Evolutionary conservation across 129 eudicot genomes (phyloP), one percentile per base, ranked within the genome.

Genomic region (Arctium minus): DNA sequence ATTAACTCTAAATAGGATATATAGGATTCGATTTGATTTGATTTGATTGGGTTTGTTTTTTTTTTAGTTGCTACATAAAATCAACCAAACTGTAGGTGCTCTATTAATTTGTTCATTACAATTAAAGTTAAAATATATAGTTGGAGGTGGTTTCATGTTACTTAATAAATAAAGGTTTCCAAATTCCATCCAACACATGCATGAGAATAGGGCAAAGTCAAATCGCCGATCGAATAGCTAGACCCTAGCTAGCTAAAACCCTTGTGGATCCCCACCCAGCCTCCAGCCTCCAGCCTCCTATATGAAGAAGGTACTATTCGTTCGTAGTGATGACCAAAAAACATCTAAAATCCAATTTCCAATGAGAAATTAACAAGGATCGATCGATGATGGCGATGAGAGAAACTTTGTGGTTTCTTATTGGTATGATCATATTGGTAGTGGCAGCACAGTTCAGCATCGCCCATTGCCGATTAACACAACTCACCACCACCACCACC

Each of bases 381-480:
- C 50, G 32, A 76, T 44, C 3, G 27, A 22, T 22, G 27, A 30
- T 15, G 50, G 37, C 22, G 6, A 77, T 77, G 48, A 77, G 53
- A 64, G 81, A 62, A 22, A 36, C 46, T 5, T 22, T 62, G 2
- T 77, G 27, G 62, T n/a, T 77, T 77, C 53, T 62, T 36, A 62
- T 62, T 18, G 72, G 81, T 62, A 2, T 77, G 56, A 62, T 62
- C 53, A 17, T 77, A 9, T 62, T 77, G 53, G 11, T 36, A 37
- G 29, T 77, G 81, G 81, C 35, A 77, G 81, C 71, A 77, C 56
- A 60, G 56, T 62, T 77, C 32, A 77, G 48, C 71, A 77, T 36
- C 39, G 37, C 73, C 56, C 56, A 17, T 35, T 77, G 73, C 73
- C 73, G 72, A 0, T 36, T 10, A 22, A 33, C 50, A 3, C 71